These are phyloP conservation scores for Clonostachys byssicola DNA, from an alignment of 2,329 filamentous ascomycete species.

Conservation along the genomic window DNA sequence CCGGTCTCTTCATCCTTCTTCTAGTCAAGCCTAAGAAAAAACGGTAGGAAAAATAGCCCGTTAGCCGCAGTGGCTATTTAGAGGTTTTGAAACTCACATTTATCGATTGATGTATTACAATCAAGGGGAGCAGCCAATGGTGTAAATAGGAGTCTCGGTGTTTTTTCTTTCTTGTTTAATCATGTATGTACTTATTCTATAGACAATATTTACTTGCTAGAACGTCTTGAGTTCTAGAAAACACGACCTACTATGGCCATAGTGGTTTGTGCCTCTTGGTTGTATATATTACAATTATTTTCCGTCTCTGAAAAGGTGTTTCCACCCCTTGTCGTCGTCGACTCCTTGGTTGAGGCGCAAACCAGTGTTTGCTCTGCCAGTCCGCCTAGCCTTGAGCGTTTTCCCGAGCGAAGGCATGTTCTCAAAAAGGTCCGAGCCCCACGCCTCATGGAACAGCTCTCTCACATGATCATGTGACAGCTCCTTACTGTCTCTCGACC, in stretches of 20 bases:
- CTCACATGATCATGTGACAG: conserved; percentile 20
- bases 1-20: conserved; percentile 81
- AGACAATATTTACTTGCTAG: background rate
- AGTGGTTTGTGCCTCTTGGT: background rate
- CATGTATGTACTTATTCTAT: background rate
- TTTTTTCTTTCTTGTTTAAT: conserved; percentile 5
- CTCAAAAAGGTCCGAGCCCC: conserved; percentile 22
- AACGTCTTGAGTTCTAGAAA: background rate
- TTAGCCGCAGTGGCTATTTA: background rate
- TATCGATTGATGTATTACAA: conserved; percentile 1
- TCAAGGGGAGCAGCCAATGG: background rate
- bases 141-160: conserved; percentile 1
- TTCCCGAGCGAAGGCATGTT: background rate
- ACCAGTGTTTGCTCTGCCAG: no score
- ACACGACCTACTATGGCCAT: background rate
- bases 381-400: no score
- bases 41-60: background rate
- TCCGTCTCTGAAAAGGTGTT: conserved; percentile 1
- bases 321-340: background rate
- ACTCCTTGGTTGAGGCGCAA: no score
- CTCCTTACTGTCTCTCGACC: conserved; percentile 21
- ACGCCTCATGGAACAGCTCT: conserved; percentile 22
- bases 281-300: background rate
- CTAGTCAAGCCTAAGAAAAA: conserved; percentile 70
- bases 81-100: background rate